Percentiles rank a stretch among this genome's conserved stretches.
phyloP scores from a whole-genome alignment of 805 yeast species.

The Saturnispora quitensis region DNA sequence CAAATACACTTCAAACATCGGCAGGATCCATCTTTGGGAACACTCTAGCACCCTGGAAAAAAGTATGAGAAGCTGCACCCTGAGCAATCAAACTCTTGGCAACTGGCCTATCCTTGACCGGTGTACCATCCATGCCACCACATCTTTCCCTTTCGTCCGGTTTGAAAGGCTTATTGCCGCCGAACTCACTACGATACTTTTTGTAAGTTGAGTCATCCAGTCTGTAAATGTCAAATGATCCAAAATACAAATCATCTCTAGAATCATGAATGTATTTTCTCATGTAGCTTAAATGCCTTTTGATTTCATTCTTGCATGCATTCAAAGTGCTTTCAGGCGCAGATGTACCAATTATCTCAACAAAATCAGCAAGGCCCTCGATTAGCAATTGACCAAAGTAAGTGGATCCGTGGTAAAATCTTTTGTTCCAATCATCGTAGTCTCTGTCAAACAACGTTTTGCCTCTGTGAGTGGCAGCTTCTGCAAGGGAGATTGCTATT shows the following conservation, averaged over 20 bases:
- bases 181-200: slow-evolving; percentile 43
- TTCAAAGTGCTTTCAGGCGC: slow-evolving; percentile 29
- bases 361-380: slow-evolving; percentile 61
- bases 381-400: slow-evolving; percentile 55
- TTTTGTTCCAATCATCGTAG: slow-evolving; percentile 36
- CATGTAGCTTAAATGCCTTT: slow-evolving; percentile 48
- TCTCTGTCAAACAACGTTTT: slow-evolving; percentile 57
- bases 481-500: slow-evolving; percentile 40
- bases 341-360: slow-evolving; percentile 28
- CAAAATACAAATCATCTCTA: slow-evolving; percentile 49
- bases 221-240: slow-evolving; percentile 47
- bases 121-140: slow-evolving; percentile 29
- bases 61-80: slow-evolving; percentile 61
- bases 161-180: slow-evolving; percentile 42
- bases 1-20: not conserved
- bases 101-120: slow-evolving; percentile 27
- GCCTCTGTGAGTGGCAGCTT: slow-evolving; percentile 49
- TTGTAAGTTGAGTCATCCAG: slow-evolving; percentile 44
- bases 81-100: slow-evolving; percentile 43
- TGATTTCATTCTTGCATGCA: slow-evolving; percentile 32
- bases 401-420: slow-evolving; percentile 58
- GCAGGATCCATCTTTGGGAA: slow-evolving; percentile 30
- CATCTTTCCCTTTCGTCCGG: slow-evolving; percentile 45
- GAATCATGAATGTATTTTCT: slow-evolving; percentile 50
- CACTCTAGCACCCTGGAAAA: slow-evolving; percentile 58